Evolutionary conservation across 768 basidiomycete species (phyloP), one percentile per base, ranked within the genome.

Genomic region (Lactifluus hygrophoroides): DNA sequence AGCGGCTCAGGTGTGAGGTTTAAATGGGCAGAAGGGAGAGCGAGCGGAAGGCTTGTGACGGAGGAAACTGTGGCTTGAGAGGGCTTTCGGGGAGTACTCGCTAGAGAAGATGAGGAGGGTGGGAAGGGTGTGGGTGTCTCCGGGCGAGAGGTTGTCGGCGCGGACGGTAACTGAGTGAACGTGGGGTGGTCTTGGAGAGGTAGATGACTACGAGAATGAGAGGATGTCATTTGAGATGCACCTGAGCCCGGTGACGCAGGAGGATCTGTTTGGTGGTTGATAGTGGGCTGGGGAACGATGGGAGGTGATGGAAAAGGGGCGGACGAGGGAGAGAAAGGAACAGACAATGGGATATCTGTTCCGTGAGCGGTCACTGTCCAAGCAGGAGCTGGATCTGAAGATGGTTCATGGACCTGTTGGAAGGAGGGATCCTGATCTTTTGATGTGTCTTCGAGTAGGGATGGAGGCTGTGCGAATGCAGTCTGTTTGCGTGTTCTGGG

Each of bases 1-100:
- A 63, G 61, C 23, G 57, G 54, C 10, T 58, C 54, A 8, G 61
- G 64, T 11, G 47, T 49, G 38, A 63, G 38, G n/a, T 37, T 30
- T 7, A 61, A 23, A 35, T 57, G 57, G 7, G 40, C n/a, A 11
- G 57, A 10, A 10, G 60, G 60, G 17, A 60, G 51, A 10, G n/a
- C 46, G 30, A 61, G 44, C 4, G 52, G 53, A 27, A 35, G 51
- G 30, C 30, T 1, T 0, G 43, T 40, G 48, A 43, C 9, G 11
- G 52, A 55, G 16, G 40, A 25, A 28, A 56, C 23, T 0, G 54
- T 45, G 10, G 58, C 54, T 13, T 60, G 54, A 21, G 58, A 56
- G 17, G 54, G 54, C 4, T 56, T 55, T 16, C 48, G 54, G 32
- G 54, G 42, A n/a, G 53, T 8, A 9, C 9, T 28, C 3, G 35